Evolutionary conservation across 768 basidiomycete species (phyloP).

Genomic region (Lactarius tabidus): DNA sequence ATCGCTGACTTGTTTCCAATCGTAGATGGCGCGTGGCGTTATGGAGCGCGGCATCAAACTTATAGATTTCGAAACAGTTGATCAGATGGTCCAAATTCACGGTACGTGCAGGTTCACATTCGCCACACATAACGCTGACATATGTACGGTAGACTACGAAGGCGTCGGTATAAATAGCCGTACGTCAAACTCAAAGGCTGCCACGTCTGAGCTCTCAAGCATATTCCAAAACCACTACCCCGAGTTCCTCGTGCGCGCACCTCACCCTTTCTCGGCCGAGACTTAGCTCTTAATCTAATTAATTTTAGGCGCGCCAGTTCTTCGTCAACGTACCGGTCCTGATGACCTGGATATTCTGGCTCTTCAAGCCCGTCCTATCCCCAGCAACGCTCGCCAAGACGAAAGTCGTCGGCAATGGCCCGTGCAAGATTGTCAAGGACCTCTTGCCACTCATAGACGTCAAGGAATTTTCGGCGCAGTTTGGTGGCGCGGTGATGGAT

Average conservation of each 20-base stretch:
- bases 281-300: neutral
- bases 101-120: slow-evolving; percentile 7
- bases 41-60: slow-evolving; percentile 63
- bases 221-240: slow-evolving; percentile 79
- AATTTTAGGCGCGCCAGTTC: slow-evolving; percentile 75
- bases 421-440: slow-evolving; percentile 53
- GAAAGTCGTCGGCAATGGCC: slow-evolving; percentile 66
- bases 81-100: slow-evolving; percentile 27
- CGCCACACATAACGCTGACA: no score
- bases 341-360: slow-evolving; percentile 81
- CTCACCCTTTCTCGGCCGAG: neutral
- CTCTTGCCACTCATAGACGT: slow-evolving; percentile 54
- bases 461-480: slow-evolving; percentile 59
- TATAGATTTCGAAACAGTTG: slow-evolving; percentile 69
- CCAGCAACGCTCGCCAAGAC: slow-evolving; percentile 77
- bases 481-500: slow-evolving; percentile 63
- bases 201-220: slow-evolving; percentile 66
- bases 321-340: slow-evolving; percentile 78
- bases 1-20: neutral
- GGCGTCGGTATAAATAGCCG: slow-evolving; percentile 64
- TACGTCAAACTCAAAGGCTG: slow-evolving; percentile 70
- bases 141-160: slow-evolving; percentile 56
- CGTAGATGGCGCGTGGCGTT: slow-evolving; percentile 73
- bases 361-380: slow-evolving; percentile 70
- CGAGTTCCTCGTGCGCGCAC: slow-evolving; percentile 60